Evolutionary conservation across 2,329 filamentous ascomycete genomes (phyloP).

Genomic region (Cladosporium sp.): DNA sequence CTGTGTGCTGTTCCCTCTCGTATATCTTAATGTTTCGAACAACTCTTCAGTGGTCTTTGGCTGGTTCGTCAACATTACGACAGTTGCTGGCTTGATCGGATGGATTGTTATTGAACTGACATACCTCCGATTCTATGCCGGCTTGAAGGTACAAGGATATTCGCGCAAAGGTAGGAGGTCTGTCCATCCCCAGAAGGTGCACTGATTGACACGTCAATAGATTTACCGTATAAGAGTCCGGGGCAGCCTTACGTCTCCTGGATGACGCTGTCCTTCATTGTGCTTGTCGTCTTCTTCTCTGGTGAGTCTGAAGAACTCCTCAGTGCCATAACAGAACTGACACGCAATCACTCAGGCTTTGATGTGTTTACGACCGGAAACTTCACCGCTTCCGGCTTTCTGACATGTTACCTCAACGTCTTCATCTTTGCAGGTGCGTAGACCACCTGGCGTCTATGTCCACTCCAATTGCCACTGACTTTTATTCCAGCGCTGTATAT

Average conservation of each 20-base stretch:
- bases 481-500: conserved; percentile 11
- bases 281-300: conserved; percentile 57
- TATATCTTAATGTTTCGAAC: conserved; percentile 34
- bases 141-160: conserved; percentile 12
- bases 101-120: conserved; percentile 18
- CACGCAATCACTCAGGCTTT: conserved; percentile 46
- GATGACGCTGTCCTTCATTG: conserved; percentile 54
- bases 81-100: conserved; percentile 16
- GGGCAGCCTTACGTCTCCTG: conserved; percentile 53
- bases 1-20: conserved; percentile 28
- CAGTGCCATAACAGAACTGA: too few species aligned
- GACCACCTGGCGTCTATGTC: background rate
- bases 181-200: too few species aligned
- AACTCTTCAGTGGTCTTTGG: background rate
- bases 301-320: background rate
- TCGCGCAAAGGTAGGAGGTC: conserved; percentile 6
- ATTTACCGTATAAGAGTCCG: conserved; percentile 37
- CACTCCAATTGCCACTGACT: background rate
- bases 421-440: conserved; percentile 15
- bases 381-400: conserved; percentile 28
- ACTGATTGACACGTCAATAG: background rate
- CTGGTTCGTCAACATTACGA: conserved; percentile 18
- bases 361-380: conserved; percentile 51
- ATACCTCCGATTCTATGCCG: conserved; percentile 16
- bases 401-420: conserved; percentile 19